Evolutionary conservation across 768 basidiomycete species (phyloP).

Genomic region (Strobilomyces confusus): DNA sequence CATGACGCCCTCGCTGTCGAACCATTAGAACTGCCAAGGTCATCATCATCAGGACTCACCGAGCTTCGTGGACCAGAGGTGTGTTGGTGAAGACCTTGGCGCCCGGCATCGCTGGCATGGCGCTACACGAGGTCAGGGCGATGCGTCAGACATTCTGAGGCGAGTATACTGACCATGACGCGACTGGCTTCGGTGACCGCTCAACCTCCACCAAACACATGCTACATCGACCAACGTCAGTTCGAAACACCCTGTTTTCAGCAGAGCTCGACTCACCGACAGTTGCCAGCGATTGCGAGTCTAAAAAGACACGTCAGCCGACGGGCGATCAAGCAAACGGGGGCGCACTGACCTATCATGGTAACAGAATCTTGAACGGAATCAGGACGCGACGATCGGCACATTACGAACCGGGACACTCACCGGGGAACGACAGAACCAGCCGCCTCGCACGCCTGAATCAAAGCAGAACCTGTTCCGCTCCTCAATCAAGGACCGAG

Average conservation of each 20-base stretch:
- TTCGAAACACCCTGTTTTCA: not conserved
- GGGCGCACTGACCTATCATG: conserved; percentile 63
- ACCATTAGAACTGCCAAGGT: conserved; percentile 7
- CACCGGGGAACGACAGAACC: conserved; percentile 79
- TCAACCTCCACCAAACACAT: conserved; percentile 99
- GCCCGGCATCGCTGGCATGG: conserved; percentile 97
- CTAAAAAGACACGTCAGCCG: conserved; percentile 35
- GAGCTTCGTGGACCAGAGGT: conserved; percentile 84
- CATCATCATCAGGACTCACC: conserved; percentile 39
- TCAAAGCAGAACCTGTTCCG: conserved; percentile 80
- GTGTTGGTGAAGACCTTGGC: conserved; percentile 92
- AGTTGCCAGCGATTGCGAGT: conserved; percentile 96
- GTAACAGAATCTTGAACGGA: conserved; percentile 63
- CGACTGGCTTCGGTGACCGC: conserved; percentile 90
- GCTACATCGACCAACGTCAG: conserved; percentile 36
- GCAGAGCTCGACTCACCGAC: conserved; percentile 57
- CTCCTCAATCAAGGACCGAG: conserved; percentile 7
- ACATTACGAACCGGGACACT: conserved; percentile 14
- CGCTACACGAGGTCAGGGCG: conserved; percentile 41
- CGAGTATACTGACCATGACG: conserved; percentile 68
- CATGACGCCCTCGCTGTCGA: conserved; percentile 90
- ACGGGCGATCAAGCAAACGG: not conserved
- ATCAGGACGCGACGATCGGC: conserved; percentile 11
- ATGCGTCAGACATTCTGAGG: not conserved
- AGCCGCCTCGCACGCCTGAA: conserved; percentile 93